Evolutionary conservation across 2,329 filamentous ascomycete genomes (phyloP).

Genomic region (Coniochaeta sp.): DNA sequence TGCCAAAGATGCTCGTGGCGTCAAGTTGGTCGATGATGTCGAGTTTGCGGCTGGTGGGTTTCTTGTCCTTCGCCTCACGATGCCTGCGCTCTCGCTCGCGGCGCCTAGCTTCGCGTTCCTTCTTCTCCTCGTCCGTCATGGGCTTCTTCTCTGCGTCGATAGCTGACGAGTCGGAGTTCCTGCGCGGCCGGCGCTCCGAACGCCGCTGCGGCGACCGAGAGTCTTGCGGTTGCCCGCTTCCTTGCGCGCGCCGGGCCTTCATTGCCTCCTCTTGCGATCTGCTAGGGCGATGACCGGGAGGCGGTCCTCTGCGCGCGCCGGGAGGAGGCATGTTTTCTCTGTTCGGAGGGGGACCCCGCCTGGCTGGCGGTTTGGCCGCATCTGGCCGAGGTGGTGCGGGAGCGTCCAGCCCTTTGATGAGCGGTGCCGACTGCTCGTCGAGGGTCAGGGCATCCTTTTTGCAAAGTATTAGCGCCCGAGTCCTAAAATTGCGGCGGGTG

Average conservation of each 20-base stretch:
- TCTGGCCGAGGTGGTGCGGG: slow-evolving; percentile 16
- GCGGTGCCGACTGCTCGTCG: slow-evolving; percentile 40
- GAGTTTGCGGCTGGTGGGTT: slow-evolving; percentile 45
- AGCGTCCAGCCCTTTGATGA: neutral
- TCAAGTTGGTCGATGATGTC: slow-evolving; percentile 97
- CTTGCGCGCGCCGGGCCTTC: slow-evolving; percentile 36
- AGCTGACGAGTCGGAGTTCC: slow-evolving; percentile 75
- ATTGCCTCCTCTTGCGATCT: slow-evolving; percentile 61
- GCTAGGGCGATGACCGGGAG: slow-evolving; percentile 49
- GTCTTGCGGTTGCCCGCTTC: slow-evolving; percentile 22
- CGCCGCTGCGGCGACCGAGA: slow-evolving; percentile 17
- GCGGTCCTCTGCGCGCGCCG: slow-evolving; percentile 33
- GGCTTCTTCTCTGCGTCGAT: slow-evolving; percentile 47
- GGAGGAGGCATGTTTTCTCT: slow-evolving; percentile 43
- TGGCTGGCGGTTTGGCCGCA: slow-evolving; percentile 22
- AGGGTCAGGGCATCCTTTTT: slow-evolving; percentile 60
- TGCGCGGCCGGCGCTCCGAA: slow-evolving; percentile 47
- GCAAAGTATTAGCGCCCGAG: slow-evolving; percentile 18
- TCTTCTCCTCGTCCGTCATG: slow-evolving; percentile 52
- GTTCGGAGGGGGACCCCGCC: slow-evolving; percentile 20
- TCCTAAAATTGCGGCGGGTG: neutral
- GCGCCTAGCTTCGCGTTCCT: slow-evolving; percentile 37
- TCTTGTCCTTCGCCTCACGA: slow-evolving; percentile 46
- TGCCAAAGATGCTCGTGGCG: slow-evolving; percentile 87
- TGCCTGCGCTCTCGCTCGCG: slow-evolving; percentile 44